Evolutionary conservation across 169 alveolate genomes (phyloP).

Genomic region (Cryptosporidium felis): DNA sequence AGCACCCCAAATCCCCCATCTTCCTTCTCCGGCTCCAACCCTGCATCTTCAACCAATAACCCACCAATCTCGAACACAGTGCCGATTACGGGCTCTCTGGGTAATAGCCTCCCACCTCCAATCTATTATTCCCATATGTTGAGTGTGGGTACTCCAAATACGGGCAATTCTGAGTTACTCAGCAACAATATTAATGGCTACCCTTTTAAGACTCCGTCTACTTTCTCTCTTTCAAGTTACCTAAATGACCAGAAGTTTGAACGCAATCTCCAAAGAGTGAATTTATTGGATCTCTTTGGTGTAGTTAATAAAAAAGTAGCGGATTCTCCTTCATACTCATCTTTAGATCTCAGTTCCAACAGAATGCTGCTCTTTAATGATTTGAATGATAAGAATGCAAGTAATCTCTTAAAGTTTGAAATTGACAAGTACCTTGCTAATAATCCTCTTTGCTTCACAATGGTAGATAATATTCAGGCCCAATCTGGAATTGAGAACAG

Average conservation of each 20-base stretch:
- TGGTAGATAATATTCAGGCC: conserved; percentile 28
- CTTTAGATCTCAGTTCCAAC: background rate
- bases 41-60: background rate
- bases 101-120: conserved; percentile 23
- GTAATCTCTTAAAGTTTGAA: conserved; percentile 22
- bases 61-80: background rate
- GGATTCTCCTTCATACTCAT: background rate
- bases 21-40: conserved; percentile 1
- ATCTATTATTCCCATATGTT: background rate
- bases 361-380: background rate
- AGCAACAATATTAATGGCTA: background rate
- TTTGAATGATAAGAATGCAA: conserved; percentile 17
- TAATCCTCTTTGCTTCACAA: conserved; percentile 34
- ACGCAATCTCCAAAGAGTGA: background rate
- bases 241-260: background rate
- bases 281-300: background rate
- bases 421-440: conserved; percentile 38
- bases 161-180: no score
- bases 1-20: background rate
- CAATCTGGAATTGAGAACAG: conserved; percentile 1
- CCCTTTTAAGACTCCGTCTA: conserved; percentile 9
- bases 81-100: background rate
- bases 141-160: background rate
- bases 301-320: background rate
- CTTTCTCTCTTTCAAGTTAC: conserved; percentile 8